Base-by-base conservation (phyloP, 108 stramenopile species). In the Nitzschia inconspicua region DNA sequence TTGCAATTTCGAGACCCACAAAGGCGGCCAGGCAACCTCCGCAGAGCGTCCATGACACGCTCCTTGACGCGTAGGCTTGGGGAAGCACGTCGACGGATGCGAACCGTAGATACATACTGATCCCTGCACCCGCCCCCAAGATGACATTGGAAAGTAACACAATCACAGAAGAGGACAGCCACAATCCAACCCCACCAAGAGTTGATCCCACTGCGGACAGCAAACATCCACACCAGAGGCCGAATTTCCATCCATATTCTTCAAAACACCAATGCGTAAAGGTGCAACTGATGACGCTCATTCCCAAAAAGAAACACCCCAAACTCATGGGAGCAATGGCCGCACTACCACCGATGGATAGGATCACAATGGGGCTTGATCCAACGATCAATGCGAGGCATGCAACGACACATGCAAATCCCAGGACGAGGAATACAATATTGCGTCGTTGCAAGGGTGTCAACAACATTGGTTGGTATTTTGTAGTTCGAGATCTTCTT, bases 1-100 rank as follows among this genome's bases (percentile, higher is more conserved):
- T 44, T 13, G 73, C 66, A 18, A 56, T 30, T 59, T 79, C 77
- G 19, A 73, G 77, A 16, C 77, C 77, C 16, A 64, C 64, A 67
- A 79, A 75, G 0, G 77, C 60, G 4, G 77, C 77, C 40, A 79
- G 30, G 32, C 72, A 73, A 3, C 77, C 77, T 22, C 77, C 77
- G 3, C 44, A 57, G 19, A 79, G 39, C 1, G 74, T 73, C 63
- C 65, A 58, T 11, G 69, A 50, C 18, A 79, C 58, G 5, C 72
- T 73, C 29, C 28, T 36, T 10, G 68, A 48, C 18, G 32, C 16
- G 19, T 22, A 70, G 16, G 60, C 52, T 1, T 54, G 5, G 0
- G 77, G 73, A 3, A 79, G 72, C 25, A 74, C 48, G 49, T 74
- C 77, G 19, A 79, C 49, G 0, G 68, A 63, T 10, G 77, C 63